Percentiles rank a stretch among this genome's conserved stretches.
Conservation (phyloP, 441 rosid species). For the Pelargonium australe region DNA sequence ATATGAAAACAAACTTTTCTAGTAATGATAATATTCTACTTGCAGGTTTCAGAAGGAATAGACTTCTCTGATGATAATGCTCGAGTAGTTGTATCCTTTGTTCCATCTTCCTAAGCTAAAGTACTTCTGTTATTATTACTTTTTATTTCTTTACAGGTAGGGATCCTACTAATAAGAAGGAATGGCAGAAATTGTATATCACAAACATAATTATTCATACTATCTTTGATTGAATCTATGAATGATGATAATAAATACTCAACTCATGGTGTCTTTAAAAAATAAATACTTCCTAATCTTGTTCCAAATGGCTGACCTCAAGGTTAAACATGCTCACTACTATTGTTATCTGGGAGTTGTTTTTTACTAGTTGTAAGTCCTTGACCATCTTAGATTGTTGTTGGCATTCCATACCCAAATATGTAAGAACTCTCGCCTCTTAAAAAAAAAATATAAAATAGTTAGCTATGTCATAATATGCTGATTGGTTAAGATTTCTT, state of each 20-base stretch:
- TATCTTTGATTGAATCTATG: background rate
- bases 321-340: constrained; percentile 4
- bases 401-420: constrained; percentile 98
- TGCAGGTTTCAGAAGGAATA: constrained; percentile 97
- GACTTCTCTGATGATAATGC: constrained; percentile 97
- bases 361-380: constrained; percentile 27
- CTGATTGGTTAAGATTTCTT: constrained; percentile 30
- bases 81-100: constrained; percentile 93
- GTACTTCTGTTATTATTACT: constrained; percentile 7
- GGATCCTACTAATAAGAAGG: constrained; percentile 5
- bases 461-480: constrained; percentile 11
- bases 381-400: constrained; percentile 70
- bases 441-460: constrained; percentile 3
- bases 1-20: constrained; percentile 5
- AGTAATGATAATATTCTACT: constrained; percentile 16
- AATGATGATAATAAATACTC: background rate
- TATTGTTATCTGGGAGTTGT: background rate
- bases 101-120: constrained; percentile 15
- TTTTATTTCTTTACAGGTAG: constrained; percentile 8
- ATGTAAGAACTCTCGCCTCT: constrained; percentile 43
- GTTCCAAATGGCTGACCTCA: constrained; percentile 4
- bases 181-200: constrained; percentile 2
- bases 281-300: constrained; percentile 6
- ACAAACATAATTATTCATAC: background rate
- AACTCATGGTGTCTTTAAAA: background rate